Conservation (phyloP, 2,329 filamentous ascomycete genomes). For the Cercospora citrullina region DNA sequence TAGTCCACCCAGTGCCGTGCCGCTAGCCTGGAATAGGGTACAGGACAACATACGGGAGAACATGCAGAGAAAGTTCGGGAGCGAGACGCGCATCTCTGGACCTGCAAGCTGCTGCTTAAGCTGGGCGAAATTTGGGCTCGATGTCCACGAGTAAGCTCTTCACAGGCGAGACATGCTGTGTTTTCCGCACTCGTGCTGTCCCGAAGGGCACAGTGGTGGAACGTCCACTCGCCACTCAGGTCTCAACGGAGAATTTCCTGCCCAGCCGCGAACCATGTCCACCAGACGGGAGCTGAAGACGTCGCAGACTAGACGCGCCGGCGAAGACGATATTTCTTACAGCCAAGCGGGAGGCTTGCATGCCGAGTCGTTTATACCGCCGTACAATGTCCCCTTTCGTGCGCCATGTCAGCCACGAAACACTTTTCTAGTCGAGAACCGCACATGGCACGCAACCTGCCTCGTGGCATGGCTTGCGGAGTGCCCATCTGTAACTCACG, state of each 20-base stretch:
- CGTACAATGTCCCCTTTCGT: neutral
- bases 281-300: neutral
- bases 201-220: neutral
- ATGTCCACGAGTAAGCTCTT: neutral
- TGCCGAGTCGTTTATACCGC: neutral
- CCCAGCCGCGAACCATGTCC: neutral
- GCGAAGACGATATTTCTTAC: neutral
- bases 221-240: neutral
- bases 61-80: neutral
- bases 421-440: neutral
- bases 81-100: neutral
- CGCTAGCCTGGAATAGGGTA: neutral
- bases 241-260: neutral
- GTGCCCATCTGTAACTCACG: conserved; percentile 5
- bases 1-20: neutral
- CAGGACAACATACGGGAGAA: neutral
- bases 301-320: neutral
- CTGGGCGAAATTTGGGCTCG: neutral
- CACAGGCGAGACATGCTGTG: conserved; percentile 1
- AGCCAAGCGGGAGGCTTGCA: neutral
- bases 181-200: neutral
- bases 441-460: neutral
- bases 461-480: conserved; percentile 14
- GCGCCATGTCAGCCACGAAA: conserved; percentile 7
- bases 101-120: neutral